Conservation (phyloP, 1,139 yeast genomes). For the Yamadazyma atlantica region DNA sequence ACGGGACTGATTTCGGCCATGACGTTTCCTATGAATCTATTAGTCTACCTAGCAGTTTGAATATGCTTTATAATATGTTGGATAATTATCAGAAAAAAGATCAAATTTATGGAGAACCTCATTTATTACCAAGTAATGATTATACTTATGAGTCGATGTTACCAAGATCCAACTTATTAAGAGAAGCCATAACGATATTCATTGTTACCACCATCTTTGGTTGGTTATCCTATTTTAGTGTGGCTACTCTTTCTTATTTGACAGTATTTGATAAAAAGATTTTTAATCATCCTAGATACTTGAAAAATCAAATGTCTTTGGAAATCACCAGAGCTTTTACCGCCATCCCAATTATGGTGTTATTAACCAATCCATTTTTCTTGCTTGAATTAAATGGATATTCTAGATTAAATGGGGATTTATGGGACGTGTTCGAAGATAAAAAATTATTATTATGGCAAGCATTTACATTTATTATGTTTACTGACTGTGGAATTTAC, state of each 20-base stretch:
- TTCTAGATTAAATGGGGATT: constrained; percentile 70
- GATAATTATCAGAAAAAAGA: constrained; percentile 28
- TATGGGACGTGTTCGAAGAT: constrained; percentile 66
- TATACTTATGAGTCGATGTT: constrained; percentile 63
- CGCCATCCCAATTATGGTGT: constrained; percentile 87
- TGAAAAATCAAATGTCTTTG: constrained; percentile 85
- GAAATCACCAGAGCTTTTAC: constrained; percentile 77
- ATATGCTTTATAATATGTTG: constrained; percentile 19
- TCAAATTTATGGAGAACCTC: constrained; percentile 44
- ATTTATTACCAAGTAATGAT: constrained; percentile 42
- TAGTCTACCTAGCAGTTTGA: constrained; percentile 15
- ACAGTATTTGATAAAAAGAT: constrained; percentile 84
- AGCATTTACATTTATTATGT: constrained; percentile 76
- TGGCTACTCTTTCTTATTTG: constrained; percentile 72
- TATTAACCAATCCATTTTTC: constrained; percentile 87
- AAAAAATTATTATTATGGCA: constrained; percentile 65
- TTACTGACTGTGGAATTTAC: constrained; percentile 92
- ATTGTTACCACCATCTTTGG: constrained; percentile 81
- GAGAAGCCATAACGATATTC: constrained; percentile 71
- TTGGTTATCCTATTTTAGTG: constrained; percentile 71
- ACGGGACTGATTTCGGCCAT: constrained; percentile 10
- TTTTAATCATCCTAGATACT: constrained; percentile 92
- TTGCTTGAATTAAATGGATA: constrained; percentile 78
- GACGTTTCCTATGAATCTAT: constrained; percentile 1
- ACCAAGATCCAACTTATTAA: constrained; percentile 66